Evolutionary conservation across 192 early-diverging fungal species (phyloP), one percentile per base, ranked within the genome.

Genomic region (Thoreauomyces humboldtii): DNA sequence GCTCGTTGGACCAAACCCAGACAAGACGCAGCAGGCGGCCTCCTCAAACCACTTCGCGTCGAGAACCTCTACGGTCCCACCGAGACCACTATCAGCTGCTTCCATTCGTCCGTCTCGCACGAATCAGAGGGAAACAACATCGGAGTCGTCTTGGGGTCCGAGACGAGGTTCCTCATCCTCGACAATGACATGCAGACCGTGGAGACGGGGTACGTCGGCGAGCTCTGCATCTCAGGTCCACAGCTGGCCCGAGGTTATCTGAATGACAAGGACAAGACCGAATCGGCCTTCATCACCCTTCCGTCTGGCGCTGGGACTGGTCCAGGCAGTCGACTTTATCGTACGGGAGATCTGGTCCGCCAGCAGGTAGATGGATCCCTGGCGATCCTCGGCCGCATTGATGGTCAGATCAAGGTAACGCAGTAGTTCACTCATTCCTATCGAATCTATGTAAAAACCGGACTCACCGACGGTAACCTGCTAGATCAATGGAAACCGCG

Each of bases 371-470:
- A 59, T 25, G 66, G 66, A 2, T 14, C 47, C 21, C 17, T 73
- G 4, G 51, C 65, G 29, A 24, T 65, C 29, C 11, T 51, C 7
- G 69, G 71, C 25, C 71, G 71, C n/a, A 56, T 9, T 15, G 71
- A 79, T 34, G 28, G 64, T 27, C 74, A 79, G 59, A 65, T 84
- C 33, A 87, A 87, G 64, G 62, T 81, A 51, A 58, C n/a, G n/a
- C n/a, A n/a, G n/a, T n/a, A n/a, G n/a, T n/a, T n/a, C n/a, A n/a
- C n/a, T n/a, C n/a, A n/a, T n/a, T n/a, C n/a, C n/a, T n/a, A n/a
- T n/a, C n/a, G n/a, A n/a, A n/a, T n/a, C n/a, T n/a, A n/a, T n/a
- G n/a, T n/a, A n/a, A n/a, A n/a, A n/a, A n/a, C n/a, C n/a, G n/a
- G n/a, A n/a, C n/a, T n/a, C n/a, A n/a, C n/a, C n/a, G n/a, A n/a